phyloP scores from a whole-genome alignment of 345 rosid species.

The Eucalyptus camaldulensis region DNA sequence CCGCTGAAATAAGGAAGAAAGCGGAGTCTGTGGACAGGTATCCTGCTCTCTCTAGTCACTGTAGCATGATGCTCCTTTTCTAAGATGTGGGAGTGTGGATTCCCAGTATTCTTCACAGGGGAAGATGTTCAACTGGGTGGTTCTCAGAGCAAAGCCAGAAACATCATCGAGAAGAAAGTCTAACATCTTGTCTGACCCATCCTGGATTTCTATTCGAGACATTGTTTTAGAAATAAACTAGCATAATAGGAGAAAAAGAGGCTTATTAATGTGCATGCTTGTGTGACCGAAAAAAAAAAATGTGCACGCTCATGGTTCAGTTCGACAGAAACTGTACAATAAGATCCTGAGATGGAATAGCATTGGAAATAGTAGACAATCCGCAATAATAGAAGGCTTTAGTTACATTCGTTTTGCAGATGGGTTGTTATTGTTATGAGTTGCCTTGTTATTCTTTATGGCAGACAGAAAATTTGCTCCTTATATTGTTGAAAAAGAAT shows the following conservation, averaged over 20 bases:
- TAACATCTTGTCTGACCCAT: not conserved
- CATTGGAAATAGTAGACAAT: not conserved
- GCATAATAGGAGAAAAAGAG: not conserved
- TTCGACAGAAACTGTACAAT: not conserved
- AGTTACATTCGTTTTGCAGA: not conserved
- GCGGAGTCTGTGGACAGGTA: slow-evolving; percentile 87
- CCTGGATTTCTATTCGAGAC: not conserved
- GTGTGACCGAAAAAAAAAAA: not conserved
- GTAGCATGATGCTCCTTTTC: not conserved
- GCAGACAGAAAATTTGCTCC: not conserved
- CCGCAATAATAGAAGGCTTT: not conserved
- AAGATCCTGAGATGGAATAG: not conserved
- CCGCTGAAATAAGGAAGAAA: slow-evolving; percentile 73
- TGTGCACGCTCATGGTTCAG: not conserved
- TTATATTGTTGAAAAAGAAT: not conserved
- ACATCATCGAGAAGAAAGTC: not conserved
- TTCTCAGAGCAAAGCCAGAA: not conserved
- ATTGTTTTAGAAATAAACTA: not conserved
- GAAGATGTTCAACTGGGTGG: not conserved
- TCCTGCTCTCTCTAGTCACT: not conserved
- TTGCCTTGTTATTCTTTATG: not conserved
- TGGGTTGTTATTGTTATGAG: not conserved
- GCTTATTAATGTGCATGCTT: not conserved
- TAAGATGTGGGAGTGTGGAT: not conserved
- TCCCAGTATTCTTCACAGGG: not conserved